A percentile compares a stretch with the other conserved stretches of the same genome.
These are phyloP conservation scores for Acanthamoeba castellanii DNA, from an alignment of 208 protist species.

Conservation along the genomic window DNA sequence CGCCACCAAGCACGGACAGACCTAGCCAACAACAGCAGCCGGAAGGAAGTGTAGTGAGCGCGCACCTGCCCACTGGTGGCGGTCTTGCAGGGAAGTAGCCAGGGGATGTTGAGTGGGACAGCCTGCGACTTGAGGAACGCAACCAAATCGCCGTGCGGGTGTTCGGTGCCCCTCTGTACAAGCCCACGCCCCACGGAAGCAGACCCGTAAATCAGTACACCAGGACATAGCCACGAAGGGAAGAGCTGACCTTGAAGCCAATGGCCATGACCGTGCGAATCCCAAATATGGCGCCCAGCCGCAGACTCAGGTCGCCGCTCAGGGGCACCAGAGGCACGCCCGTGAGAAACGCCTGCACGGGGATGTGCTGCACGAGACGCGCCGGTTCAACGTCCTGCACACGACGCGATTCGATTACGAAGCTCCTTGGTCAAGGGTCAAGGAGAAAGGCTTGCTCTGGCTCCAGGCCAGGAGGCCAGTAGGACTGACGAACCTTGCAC, in stretches of 20 bases:
- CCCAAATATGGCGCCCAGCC: slow-evolving; percentile 27
- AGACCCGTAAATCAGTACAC: neutral
- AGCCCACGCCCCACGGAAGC: neutral
- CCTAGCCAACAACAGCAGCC: neutral
- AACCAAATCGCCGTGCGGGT: slow-evolving; percentile 14
- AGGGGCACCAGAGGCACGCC: slow-evolving; percentile 16
- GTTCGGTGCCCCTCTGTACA: slow-evolving; percentile 10
- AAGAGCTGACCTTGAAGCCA: slow-evolving; percentile 4
- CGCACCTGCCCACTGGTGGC: neutral
- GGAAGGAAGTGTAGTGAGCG: neutral
- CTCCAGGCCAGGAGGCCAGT: neutral
- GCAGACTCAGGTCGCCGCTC: slow-evolving; percentile 18
- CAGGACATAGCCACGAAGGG: neutral
- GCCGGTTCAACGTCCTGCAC: slow-evolving; percentile 1
- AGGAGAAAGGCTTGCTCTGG: neutral
- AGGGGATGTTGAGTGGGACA: neutral
- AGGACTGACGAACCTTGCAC: neutral
- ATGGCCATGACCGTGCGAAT: slow-evolving; percentile 28
- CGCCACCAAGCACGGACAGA: neutral
- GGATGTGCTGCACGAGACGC: slow-evolving; percentile 48
- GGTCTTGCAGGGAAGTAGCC: slow-evolving; percentile 12
- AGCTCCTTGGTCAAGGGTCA: too few species aligned
- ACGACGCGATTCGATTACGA: too few species aligned
- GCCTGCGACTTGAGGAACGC: slow-evolving; percentile 17
- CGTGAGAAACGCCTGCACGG: slow-evolving; percentile 26